These are phyloP conservation scores for Hypomontagnella monticulosa DNA, from an alignment of 495 filamentous ascomycete species.

Conservation along the genomic window DNA sequence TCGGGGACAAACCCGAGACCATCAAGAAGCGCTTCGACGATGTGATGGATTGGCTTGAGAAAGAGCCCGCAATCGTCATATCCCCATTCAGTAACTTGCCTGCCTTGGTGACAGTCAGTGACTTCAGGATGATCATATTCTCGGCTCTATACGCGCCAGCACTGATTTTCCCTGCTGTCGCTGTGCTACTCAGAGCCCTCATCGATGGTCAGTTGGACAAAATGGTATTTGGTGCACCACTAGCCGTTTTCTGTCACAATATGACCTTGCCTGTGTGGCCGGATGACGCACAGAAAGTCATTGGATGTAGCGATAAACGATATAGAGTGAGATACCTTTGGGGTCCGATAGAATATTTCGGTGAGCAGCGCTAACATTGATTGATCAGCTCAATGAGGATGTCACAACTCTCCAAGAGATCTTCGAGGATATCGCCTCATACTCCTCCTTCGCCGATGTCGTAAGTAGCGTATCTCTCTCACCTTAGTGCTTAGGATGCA, in stretches of 20 bases:
- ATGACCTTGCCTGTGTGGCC: slow-evolving; percentile 57
- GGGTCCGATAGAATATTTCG: neutral
- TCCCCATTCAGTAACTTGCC: slow-evolving; percentile 47
- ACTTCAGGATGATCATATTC: slow-evolving; percentile 51
- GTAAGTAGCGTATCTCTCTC: slow-evolving; percentile 33
- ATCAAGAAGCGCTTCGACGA: slow-evolving; percentile 55
- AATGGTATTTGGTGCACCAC: slow-evolving; percentile 22
- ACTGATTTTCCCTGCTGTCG: slow-evolving; percentile 44
- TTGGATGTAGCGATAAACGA: slow-evolving; percentile 60
- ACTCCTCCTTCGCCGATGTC: slow-evolving; percentile 56
- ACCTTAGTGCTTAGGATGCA: neutral
- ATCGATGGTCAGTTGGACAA: slow-evolving; percentile 24
- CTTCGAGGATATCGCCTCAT: slow-evolving; percentile 49
- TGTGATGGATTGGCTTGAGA: slow-evolving; percentile 52
- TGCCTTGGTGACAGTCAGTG: slow-evolving; percentile 44
- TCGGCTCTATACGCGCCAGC: slow-evolving; percentile 49
- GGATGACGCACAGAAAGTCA: slow-evolving; percentile 54
- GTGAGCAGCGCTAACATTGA: neutral
- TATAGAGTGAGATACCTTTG: slow-evolving; percentile 44
- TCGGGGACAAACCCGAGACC: slow-evolving; percentile 50
- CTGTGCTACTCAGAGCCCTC: slow-evolving; percentile 40
- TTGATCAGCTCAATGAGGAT: slow-evolving; percentile 49
- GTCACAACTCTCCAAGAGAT: slow-evolving; percentile 45
- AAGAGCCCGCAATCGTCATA: slow-evolving; percentile 59
- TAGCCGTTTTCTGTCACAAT: slow-evolving; percentile 45